These are phyloP conservation scores for Lactarius hengduanensis DNA, from an alignment of 768 basidiomycete species.

Conservation along the genomic window DNA sequence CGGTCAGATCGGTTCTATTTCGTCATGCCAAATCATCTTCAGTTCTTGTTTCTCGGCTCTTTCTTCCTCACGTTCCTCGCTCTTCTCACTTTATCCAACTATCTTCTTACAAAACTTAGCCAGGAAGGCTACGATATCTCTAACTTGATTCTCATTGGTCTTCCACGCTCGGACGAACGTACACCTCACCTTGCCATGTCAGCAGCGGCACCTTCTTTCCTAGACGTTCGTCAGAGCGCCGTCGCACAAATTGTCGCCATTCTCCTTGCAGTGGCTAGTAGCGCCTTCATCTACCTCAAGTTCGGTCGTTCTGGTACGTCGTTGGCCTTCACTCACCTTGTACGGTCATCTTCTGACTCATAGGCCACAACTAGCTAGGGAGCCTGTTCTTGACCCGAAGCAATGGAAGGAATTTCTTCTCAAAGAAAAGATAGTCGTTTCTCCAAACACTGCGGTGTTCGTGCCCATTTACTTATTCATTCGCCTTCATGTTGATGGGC, in stretches of 20 bases:
- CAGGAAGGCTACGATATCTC: constrained; percentile 58
- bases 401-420: constrained; percentile 84
- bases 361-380: constrained; percentile 47
- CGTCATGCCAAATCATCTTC: constrained; percentile 55
- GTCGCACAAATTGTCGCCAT: constrained; percentile 51
- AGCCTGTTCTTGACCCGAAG: constrained; percentile 69
- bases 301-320: constrained; percentile 41
- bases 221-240: constrained; percentile 38
- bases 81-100: constrained; percentile 48
- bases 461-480: constrained; percentile 31
- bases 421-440: constrained; percentile 75
- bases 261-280: constrained; percentile 49
- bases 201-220: constrained; percentile 20
- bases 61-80: constrained; percentile 47
- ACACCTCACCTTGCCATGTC: constrained; percentile 20
- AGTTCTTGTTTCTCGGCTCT: constrained; percentile 54
- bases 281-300: constrained; percentile 53
- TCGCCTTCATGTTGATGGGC: constrained; percentile 12
- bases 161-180: constrained; percentile 38
- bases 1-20: constrained; percentile 2
- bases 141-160: constrained; percentile 61
- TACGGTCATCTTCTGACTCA: constrained; percentile 12
- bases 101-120: constrained; percentile 44
- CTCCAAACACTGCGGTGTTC: constrained; percentile 94
- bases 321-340: constrained; percentile 13